Evolutionary conservation across 2,329 filamentous ascomycete species (phyloP).

Genomic region (Exophiala dermatitidis): DNA sequence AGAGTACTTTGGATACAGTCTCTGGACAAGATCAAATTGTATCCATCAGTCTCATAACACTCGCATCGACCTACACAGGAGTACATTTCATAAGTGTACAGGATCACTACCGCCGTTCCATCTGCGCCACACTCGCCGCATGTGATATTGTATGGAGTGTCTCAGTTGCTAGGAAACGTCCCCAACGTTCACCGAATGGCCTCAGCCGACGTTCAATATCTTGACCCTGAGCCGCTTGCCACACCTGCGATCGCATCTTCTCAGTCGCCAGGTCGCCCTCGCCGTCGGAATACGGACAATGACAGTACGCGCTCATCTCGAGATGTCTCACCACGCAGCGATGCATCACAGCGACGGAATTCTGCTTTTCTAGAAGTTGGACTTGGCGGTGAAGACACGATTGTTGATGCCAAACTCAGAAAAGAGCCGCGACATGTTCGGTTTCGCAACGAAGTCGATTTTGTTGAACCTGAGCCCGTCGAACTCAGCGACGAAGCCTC

Average conservation of each 20-base stretch:
- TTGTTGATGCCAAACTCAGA: constrained; percentile 23
- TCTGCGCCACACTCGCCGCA: constrained; percentile 5
- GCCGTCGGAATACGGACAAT: constrained; percentile 7
- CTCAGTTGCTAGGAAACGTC: constrained; percentile 13
- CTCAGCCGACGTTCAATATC: not conserved
- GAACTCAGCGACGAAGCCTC: constrained; percentile 4
- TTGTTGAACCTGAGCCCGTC: constrained; percentile 14
- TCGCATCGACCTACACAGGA: not conserved
- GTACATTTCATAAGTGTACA: not conserved
- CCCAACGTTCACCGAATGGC: constrained; percentile 7
- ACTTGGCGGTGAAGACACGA: constrained; percentile 22
- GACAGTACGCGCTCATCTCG: constrained; percentile 3
- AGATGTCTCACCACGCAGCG: constrained; percentile 8
- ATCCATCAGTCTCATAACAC: not conserved
- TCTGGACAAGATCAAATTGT: not conserved
- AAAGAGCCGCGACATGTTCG: constrained; percentile 15
- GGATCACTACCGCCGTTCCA: not conserved
- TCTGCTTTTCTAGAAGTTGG: constrained; percentile 27
- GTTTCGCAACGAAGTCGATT: constrained; percentile 22
- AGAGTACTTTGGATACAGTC: not conserved
- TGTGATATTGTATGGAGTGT: constrained; percentile 9
- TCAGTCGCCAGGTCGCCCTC: not conserved
- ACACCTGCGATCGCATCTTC: constrained; percentile 4
- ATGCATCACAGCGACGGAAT: constrained; percentile 13
- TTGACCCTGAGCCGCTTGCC: constrained; percentile 3